Evolutionary conservation across 352 stramenopile species (phyloP), one percentile per base, ranked within the genome.

Genomic region (Phytophthora capsici): DNA sequence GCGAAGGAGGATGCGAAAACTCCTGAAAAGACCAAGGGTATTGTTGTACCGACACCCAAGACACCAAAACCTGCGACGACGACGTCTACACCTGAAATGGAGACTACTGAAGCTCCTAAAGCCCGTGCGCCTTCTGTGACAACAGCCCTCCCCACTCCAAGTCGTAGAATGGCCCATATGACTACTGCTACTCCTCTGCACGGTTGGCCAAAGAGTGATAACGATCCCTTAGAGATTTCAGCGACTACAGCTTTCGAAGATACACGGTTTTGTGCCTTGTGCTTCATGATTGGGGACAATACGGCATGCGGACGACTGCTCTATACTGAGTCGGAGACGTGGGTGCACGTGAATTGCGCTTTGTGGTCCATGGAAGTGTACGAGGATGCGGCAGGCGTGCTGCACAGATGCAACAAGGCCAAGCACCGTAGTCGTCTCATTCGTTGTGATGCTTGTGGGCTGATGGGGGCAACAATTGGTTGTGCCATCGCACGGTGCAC

Each of bases 301-400:
- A 62, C 75, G 26, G 58, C 77, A 10, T 93, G 84, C 40, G 91
- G 91, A 9, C 80, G 91, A 2, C 72, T 97, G 22, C 52, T 97
- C 6, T 94, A 93, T 63, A 82, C 86, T 0, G 85, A 95, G 17
- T 64, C 82, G 19, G 87, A 96, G 38, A 76, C 89, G 23, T 98
- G 90, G 89, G 85, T 98, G 5, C 95, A 98, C 69, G 69, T 94
- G 6, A 97, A 96, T 58, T 98, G 95, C 73, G 91, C 88, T 2
- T 52, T 98, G 14, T 98, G 93, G 93, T 98, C 89, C 6, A 91
- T 90, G 32, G 92, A 98, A 71, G 93, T 98, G 20, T 98, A 83
- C 49, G 94, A 97, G 68, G 84, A 88, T 55, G 71, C 68, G 2
- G 71, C 64, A 6, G 86, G 80, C 40, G 84, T 84, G 54, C 75